Evolutionary conservation across 306 rosid genomes (phyloP), one percentile per base, ranked within the genome.

Genomic region (Cyclanthera cordifolia): DNA sequence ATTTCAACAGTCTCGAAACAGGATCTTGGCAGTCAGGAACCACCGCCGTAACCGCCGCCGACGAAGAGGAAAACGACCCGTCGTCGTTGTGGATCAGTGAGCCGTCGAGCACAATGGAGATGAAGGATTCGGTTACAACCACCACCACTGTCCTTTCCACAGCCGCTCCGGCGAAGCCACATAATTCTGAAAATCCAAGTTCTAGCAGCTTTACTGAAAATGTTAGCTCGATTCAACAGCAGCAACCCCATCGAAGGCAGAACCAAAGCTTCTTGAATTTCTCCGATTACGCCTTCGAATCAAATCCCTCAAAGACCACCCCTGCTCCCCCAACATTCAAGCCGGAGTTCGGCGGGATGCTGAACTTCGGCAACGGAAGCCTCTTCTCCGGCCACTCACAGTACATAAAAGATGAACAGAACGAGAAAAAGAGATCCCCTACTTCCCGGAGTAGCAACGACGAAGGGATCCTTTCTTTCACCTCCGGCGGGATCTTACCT

Each of bases 391-490:
- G 82, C 3, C 87, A 85, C 17, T 78, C 90, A 2, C 89, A 78
- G 68, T 59, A 85, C 23, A 61, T 72, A 2, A 49, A 64, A 14
- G 88, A 77, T 4, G 95, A 84, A 32, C 47, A 61, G 32, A 76
- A 70, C 48, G 85, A 86, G 43, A 87, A 79, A 83, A 85, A 77
- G 82, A 77, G 75, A 48, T 87, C 95, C 0, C 94, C 96, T 32
- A 64, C 86, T 21, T 82, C 97, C 1, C 80, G 87, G 9, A 76
- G 95, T 0, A 87, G 86, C 48, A 79, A 84, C 76, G 97, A 90
- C 0, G 99, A 94, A 8, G 96, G 91, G 11, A 83, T 94, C 78
- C 83, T 94, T 12, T 94, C 97, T 1, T 94, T 94, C 71, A 88
- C 90, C 37, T 88, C 99, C 1, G 94, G 85, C 17, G 87, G 79